Conservation (phyloP, 805 yeast genomes). For the Yarrowia sp. region DNA sequence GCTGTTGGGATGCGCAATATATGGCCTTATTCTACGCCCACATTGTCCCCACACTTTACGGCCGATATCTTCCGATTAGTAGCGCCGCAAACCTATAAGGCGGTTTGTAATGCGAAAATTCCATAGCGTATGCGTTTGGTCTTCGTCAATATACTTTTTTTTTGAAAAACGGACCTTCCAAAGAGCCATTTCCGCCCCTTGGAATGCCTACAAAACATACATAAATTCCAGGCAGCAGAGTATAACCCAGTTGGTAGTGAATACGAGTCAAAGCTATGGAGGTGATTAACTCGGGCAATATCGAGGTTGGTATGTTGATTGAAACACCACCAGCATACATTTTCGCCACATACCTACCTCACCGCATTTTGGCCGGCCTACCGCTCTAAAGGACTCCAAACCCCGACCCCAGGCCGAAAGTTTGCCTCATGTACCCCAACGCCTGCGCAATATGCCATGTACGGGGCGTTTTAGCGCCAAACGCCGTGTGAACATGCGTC, state of each 20-base stretch:
- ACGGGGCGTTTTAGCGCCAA: conserved; percentile 7
- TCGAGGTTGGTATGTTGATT: too few relatives aligned
- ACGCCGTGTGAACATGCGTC: conserved; percentile 10
- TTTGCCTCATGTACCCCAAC: conserved; percentile 20
- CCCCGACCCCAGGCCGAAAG: conserved; percentile 16
- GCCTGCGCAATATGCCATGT: conserved; percentile 7
- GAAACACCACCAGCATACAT: background rate
- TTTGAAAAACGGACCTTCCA: too few relatives aligned
- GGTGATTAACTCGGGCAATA: too few relatives aligned
- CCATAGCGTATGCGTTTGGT: too few relatives aligned
- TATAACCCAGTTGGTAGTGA: background rate
- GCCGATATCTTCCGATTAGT: background rate
- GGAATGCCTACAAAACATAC: background rate
- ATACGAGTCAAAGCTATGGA: background rate
- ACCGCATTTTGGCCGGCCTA: background rate
- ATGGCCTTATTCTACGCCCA: background rate
- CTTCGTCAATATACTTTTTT: too few relatives aligned
- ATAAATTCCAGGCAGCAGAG: background rate
- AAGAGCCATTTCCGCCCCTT: too few relatives aligned
- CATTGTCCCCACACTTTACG: background rate
- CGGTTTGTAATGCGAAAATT: background rate
- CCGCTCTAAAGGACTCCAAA: background rate
- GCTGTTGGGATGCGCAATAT: background rate
- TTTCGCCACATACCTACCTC: too few relatives aligned
- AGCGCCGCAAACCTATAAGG: background rate